phyloP scores from a whole-genome alignment of 345 rosid genomes.

The Eutrema heterophyllum region DNA sequence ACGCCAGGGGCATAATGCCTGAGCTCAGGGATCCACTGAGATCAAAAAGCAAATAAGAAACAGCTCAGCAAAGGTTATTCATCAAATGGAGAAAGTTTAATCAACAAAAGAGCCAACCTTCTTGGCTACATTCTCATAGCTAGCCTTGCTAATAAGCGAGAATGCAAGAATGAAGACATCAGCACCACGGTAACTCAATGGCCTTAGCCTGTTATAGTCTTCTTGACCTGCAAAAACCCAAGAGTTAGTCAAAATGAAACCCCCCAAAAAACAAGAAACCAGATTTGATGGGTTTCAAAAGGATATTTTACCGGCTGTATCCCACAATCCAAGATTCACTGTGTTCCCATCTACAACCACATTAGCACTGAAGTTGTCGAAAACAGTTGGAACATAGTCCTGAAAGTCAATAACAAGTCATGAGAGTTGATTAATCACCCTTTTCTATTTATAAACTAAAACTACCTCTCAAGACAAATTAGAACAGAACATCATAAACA shows the following conservation, averaged over 20 bases:
- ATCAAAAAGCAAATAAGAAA: background rate
- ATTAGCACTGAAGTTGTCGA: slow-evolving; percentile 98
- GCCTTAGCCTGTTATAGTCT: slow-evolving; percentile 88
- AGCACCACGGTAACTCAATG: slow-evolving; percentile 89
- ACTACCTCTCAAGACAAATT: background rate
- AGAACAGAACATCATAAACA: background rate
- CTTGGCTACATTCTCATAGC: slow-evolving; percentile 92
- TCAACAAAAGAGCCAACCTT: slow-evolving; percentile 45
- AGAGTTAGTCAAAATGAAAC: background rate
- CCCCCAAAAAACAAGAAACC: background rate
- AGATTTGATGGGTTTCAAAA: background rate
- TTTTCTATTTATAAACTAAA: background rate
- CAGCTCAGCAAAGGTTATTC: background rate
- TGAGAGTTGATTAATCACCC: background rate
- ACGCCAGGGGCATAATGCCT: slow-evolving; percentile 92
- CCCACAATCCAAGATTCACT: slow-evolving; percentile 91
- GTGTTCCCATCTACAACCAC: slow-evolving; percentile 94
- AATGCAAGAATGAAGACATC: slow-evolving; percentile 95
- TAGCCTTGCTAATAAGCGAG: slow-evolving; percentile 98
- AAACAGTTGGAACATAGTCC: slow-evolving; percentile 97
- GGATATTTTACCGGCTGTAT: slow-evolving; percentile 72
- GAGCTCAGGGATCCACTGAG: slow-evolving; percentile 93
- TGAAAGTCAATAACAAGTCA: slow-evolving; percentile 36
- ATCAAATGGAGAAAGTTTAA: background rate
- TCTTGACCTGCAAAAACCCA: slow-evolving; percentile 65